Evolutionary conservation across 768 basidiomycete genomes (phyloP).

Genomic region (Kwoniella sp.): DNA sequence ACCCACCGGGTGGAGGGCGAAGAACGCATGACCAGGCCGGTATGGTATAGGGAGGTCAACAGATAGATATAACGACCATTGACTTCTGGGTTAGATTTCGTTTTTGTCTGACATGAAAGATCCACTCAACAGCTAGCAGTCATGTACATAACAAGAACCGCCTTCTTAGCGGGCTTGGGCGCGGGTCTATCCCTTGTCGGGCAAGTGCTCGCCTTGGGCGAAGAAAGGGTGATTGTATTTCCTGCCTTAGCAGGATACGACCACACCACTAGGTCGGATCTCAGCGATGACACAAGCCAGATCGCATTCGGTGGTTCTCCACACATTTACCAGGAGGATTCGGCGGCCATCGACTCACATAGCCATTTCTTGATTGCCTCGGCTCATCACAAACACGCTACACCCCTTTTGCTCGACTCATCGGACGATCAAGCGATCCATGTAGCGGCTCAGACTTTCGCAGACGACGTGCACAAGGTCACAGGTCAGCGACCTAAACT

Average conservation of each 20-base stretch:
- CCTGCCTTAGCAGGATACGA: not conserved
- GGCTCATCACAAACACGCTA: slow-evolving; percentile 14
- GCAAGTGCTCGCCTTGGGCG: slow-evolving; percentile 13
- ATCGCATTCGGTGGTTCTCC: not conserved
- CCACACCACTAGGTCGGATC: not conserved
- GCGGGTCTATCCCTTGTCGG: slow-evolving; percentile 12
- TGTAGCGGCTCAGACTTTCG: slow-evolving; percentile 65
- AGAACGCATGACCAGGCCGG: not conserved
- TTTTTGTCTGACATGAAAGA: no score
- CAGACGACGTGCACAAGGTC: slow-evolving; percentile 65
- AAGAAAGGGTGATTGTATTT: slow-evolving; percentile 20
- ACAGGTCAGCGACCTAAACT: slow-evolving; percentile 63
- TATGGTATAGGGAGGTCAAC: no score
- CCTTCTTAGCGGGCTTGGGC: slow-evolving; percentile 5
- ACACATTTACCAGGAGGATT: not conserved
- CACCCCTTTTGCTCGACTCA: slow-evolving; percentile 40
- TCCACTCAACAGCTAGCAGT: not conserved
- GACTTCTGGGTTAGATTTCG: no score
- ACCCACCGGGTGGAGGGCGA: not conserved
- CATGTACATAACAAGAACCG: slow-evolving; percentile 4
- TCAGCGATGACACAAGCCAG: not conserved
- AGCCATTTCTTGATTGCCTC: slow-evolving; percentile 18
- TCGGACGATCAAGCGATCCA: slow-evolving; percentile 45
- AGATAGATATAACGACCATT: no score
- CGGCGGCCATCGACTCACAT: not conserved